Evolutionary conservation across 1,284 basidiomycete genomes (phyloP).

Genomic region (Anthracocystis setariae): DNA sequence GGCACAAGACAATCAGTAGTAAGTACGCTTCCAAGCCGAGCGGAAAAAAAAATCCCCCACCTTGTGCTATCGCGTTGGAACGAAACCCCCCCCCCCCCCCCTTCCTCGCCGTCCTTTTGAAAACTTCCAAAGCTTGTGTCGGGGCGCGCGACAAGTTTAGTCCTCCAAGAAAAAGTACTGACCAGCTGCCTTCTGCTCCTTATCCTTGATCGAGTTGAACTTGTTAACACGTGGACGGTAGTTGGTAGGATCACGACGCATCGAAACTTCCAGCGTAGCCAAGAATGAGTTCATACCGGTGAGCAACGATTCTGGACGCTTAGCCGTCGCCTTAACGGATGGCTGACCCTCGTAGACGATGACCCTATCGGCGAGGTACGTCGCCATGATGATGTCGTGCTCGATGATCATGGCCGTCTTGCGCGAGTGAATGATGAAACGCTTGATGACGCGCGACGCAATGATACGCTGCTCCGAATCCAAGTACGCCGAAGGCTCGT

Average conservation of each 20-base stretch:
- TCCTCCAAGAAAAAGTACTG: conserved; percentile 67
- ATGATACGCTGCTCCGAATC: conserved; percentile 68
- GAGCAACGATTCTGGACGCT: conserved; percentile 61
- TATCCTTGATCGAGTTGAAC: conserved; percentile 67
- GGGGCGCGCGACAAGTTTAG: conserved; percentile 28
- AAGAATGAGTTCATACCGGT: conserved; percentile 68
- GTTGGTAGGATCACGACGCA: conserved; percentile 67
- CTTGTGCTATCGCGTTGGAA: too few relatives aligned
- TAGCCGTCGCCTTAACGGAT: conserved; percentile 63
- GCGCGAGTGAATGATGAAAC: conserved; percentile 68
- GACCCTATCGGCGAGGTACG: conserved; percentile 65
- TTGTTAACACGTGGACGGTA: conserved; percentile 67
- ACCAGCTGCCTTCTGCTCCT: conserved; percentile 66
- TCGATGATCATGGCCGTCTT: conserved; percentile 68
- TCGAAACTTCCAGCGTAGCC: conserved; percentile 63
- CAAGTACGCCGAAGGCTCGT: conserved; percentile 67
- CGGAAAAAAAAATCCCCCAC: too few relatives aligned
- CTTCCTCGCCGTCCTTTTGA: too few relatives aligned
- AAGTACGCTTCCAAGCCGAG: too few relatives aligned
- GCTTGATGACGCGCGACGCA: conserved; percentile 66
- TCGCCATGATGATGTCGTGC: conserved; percentile 68
- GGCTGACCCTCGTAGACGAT: conserved; percentile 67
- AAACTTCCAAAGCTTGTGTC: too few relatives aligned
- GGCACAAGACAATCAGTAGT: too few relatives aligned
- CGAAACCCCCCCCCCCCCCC: too few relatives aligned